Base-by-base conservation (phyloP, 1,284 basidiomycete species). In the Cystobasidiaceae sp. region DNA sequence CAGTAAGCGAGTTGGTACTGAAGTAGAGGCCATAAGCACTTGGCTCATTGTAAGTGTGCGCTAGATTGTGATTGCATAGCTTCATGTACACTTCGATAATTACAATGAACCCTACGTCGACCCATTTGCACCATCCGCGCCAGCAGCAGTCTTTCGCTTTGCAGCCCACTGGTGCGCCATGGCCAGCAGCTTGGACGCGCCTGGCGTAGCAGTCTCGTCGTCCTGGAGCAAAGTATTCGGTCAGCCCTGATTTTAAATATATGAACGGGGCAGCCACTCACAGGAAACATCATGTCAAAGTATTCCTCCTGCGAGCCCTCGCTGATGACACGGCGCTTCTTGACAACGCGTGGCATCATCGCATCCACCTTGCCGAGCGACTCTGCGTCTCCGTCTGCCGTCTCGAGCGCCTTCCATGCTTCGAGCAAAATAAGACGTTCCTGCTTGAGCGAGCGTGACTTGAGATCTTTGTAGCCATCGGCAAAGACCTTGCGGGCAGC, bases 351-450 rank as follows among this genome's bases (percentile, higher is more conserved):
- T 2, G 93, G 93, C 85, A 93, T 88, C 86, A 90, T 90, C 56
- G 80, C 84, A 72, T 93, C 83, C 15, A 97, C 91, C 78, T 86
- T 87, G 27, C 83, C 81, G 30, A 88, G 81, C n/a, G 70, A 70
- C 13, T 83, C 83, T 13, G 82, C 77, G 0, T 84, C 81, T 19
- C 93, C 92, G 70, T 91, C 80, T 49, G 84, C 82, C 70, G 86
- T 81, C 78, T 97, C 93, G 74, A 93, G 93, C 3, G 84, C 80
- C 78, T 93, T 94, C 93, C 93, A 97, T 1, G 90, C 86, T 75
- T 93, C 89, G 21, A 97, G 83, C 9, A 97, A 79, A 5, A 89
- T 85, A 44, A 92, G 89, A 60, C 93, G 89, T 87, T 97, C 91
- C 73, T 88, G 87, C 77, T 96, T 96, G 59, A 94, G 80, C 4